Percentiles rank a stretch among this genome's conserved stretches.
phyloP scores from a whole-genome alignment of 148 eudicot species.

The Chenopodium quinoa region DNA sequence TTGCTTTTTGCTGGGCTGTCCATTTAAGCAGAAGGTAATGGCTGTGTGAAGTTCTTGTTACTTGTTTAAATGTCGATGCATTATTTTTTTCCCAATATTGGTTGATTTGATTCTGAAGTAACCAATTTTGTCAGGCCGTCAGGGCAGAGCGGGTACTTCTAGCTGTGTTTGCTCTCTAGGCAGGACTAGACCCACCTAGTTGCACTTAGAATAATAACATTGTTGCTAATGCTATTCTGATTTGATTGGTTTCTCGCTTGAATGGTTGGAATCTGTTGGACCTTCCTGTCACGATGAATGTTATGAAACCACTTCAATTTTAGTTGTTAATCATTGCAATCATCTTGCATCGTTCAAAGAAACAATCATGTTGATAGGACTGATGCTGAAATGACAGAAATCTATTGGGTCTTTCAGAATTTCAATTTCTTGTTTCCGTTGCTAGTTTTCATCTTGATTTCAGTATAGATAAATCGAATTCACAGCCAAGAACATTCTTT shows the following conservation, averaged over 20 bases:
- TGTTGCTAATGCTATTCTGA: neutral
- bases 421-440: neutral
- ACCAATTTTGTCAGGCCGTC: neutral
- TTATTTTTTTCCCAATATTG: neutral
- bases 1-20: constrained; percentile 79
- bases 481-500: neutral
- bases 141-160: neutral
- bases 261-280: neutral
- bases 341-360: neutral
- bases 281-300: neutral
- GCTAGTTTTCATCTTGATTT: neutral
- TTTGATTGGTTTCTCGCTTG: neutral
- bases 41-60: neutral
- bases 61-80: neutral
- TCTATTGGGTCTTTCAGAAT: neutral
- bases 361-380: neutral
- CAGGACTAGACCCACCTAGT: neutral
- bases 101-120: neutral
- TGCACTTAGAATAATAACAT: neutral
- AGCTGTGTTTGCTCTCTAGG: neutral
- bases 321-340: neutral
- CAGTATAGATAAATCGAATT: neutral
- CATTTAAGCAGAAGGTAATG: constrained; percentile 32
- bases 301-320: neutral
- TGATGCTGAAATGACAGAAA: neutral